phyloP scores from a whole-genome alignment of 192 early-diverging fungal genomes.

The Gigaspora rosea region DNA sequence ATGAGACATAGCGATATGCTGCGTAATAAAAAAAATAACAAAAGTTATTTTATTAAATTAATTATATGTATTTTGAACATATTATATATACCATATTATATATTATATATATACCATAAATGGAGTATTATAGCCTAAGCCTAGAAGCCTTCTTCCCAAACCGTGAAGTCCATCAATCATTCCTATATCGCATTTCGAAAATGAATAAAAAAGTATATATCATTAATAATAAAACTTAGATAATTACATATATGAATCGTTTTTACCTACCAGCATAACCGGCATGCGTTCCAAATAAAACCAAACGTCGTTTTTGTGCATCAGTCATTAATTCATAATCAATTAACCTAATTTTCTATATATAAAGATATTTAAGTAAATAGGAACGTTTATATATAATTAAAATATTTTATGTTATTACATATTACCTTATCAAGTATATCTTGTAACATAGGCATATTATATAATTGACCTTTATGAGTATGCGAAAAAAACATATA shows the following conservation, averaged over 20 bases:
- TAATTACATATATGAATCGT: no score
- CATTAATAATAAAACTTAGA: no score
- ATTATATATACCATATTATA: no score
- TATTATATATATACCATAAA: conserved; percentile 76
- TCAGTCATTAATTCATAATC: conserved; percentile 96
- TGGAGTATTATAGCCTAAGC: conserved; percentile 91
- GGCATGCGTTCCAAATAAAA: conserved; percentile 91
- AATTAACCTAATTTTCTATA: conserved; percentile 81
- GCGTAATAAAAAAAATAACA: conserved; percentile 11
- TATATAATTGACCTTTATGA: conserved; percentile 94
- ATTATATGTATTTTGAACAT: neutral
- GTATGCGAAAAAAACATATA: conserved; percentile 97
- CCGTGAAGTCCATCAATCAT: conserved; percentile 93
- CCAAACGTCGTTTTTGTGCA: conserved; percentile 71
- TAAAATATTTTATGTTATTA: conserved; percentile 32
- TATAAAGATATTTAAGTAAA: neutral
- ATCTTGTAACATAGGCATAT: conserved; percentile 86
- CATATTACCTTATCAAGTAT: conserved; percentile 84
- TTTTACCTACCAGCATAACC: conserved; percentile 79
- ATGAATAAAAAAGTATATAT: no score
- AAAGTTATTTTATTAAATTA: conserved; percentile 38
- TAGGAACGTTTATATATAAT: no score
- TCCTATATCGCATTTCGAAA: conserved; percentile 35
- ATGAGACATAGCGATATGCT: conserved; percentile 75
- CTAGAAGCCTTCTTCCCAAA: conserved; percentile 87